These are phyloP conservation scores for Saccharomyces pastorianus DNA, from an alignment of 1,139 yeast species.

Conservation along the genomic window DNA sequence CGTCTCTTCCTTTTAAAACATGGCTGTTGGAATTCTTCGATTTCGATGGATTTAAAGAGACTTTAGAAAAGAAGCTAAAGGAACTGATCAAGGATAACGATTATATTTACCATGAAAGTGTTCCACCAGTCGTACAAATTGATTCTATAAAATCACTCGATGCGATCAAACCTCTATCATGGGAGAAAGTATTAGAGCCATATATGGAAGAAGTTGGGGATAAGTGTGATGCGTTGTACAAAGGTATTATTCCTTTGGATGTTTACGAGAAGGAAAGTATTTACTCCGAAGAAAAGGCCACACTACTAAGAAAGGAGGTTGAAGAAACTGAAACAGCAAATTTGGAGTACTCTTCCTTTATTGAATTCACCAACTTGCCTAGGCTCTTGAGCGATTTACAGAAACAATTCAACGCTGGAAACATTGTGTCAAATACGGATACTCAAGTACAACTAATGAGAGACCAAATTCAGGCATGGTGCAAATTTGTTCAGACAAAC, in stretches of 20 bases:
- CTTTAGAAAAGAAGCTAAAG: conserved; percentile 25
- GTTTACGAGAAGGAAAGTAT: conserved; percentile 81
- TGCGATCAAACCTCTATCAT: conserved; percentile 49
- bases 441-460: conserved; percentile 24
- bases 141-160: conserved; percentile 62
- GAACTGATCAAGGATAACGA: conserved; percentile 74
- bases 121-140: conserved; percentile 54
- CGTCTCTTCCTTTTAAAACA: conserved; percentile 20
- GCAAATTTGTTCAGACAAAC: conserved; percentile 21
- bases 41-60: conserved; percentile 24
- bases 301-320: conserved; percentile 60
- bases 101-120: conserved; percentile 69
- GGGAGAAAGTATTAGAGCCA: conserved; percentile 28
- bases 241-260: conserved; percentile 73
- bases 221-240: conserved; percentile 56
- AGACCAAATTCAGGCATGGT: conserved; percentile 27
- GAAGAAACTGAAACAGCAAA: conserved; percentile 74
- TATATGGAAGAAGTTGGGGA: conserved; percentile 48
- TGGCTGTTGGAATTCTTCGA: conserved; percentile 28
- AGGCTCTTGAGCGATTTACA: conserved; percentile 54
- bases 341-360: conserved; percentile 66
- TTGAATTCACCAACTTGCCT: conserved; percentile 76
- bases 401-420: conserved; percentile 18
- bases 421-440: conserved; percentile 5
- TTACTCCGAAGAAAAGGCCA: conserved; percentile 86